Evolutionary conservation across 345 rosid species (phyloP).

Genomic region (Syzygium aromaticum): DNA sequence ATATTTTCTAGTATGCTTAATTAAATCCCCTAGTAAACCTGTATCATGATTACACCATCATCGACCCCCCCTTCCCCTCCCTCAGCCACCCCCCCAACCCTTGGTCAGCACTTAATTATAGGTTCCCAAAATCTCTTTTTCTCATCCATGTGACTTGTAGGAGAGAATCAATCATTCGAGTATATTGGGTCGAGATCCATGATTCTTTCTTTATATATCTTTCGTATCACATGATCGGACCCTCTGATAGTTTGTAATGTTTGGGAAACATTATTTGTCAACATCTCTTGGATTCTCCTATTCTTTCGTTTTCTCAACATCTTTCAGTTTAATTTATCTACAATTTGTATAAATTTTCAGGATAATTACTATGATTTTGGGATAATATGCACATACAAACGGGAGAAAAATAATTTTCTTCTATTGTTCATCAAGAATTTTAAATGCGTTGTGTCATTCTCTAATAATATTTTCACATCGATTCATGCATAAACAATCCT

Average conservation of each 20-base stretch:
- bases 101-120: neutral
- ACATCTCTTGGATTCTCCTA: neutral
- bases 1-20: neutral
- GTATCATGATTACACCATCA: neutral
- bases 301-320: neutral
- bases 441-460: neutral
- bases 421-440: neutral
- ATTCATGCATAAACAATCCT: neutral
- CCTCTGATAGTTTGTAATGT: neutral
- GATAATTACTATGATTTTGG: neutral
- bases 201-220: neutral
- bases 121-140: neutral
- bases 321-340: neutral
- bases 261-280: neutral
- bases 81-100: too few species aligned
- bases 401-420: neutral
- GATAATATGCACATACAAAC: neutral
- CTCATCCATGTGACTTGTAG: neutral
- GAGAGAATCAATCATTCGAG: neutral
- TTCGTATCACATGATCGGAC: neutral
- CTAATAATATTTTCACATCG: neutral
- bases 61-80: neutral
- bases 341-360: neutral
- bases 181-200: neutral
- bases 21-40: neutral